Percentiles rank a stretch among this genome's conserved stretches.
Conservation (phyloP, 208 protist species). For the Herpetomonas tarakana region DNA sequence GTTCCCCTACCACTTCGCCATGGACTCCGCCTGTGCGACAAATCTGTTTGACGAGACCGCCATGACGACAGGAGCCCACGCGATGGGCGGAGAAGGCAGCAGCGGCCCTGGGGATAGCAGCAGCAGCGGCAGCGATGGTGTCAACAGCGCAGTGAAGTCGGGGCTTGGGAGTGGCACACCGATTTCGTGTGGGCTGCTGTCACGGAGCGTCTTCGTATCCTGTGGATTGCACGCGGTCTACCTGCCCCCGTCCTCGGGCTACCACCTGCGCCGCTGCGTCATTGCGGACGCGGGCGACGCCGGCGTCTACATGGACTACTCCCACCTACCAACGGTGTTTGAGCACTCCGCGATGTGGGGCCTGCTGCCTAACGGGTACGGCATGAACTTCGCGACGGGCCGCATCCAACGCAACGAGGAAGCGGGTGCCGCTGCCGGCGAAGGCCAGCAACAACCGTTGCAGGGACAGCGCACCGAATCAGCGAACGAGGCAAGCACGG, state of each 20-base stretch:
- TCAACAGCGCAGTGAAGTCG: slow-evolving; percentile 6
- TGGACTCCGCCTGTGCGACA: slow-evolving; percentile 12
- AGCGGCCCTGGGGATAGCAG: neutral
- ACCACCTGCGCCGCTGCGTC: slow-evolving; percentile 10
- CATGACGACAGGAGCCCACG: neutral
- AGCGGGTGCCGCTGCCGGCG: too few relatives aligned
- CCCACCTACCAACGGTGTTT: slow-evolving; percentile 17
- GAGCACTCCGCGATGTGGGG: neutral
- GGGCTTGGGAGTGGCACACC: too few relatives aligned
- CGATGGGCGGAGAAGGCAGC: slow-evolving; percentile 1
- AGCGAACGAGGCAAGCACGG: too few relatives aligned
- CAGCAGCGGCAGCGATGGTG: slow-evolving; percentile 1
- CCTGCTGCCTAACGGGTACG: slow-evolving; percentile 4
- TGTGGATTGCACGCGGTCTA: slow-evolving; percentile 28
- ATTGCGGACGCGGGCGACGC: slow-evolving; percentile 23
- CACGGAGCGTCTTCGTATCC: slow-evolving; percentile 20
- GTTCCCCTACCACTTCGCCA: slow-evolving; percentile 31
- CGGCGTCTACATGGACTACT: slow-evolving; percentile 22
- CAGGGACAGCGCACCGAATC: too few relatives aligned
- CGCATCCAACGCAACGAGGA: too few relatives aligned
- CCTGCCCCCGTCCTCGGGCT: slow-evolving; percentile 33
- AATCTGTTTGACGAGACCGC: slow-evolving; percentile 11
- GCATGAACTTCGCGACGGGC: slow-evolving; percentile 1
- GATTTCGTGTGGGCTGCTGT: slow-evolving; percentile 10
- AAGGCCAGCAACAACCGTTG: too few relatives aligned